Evolutionary conservation across 148 eudicot genomes (phyloP).

Genomic region (Rhododendron ovatum): DNA sequence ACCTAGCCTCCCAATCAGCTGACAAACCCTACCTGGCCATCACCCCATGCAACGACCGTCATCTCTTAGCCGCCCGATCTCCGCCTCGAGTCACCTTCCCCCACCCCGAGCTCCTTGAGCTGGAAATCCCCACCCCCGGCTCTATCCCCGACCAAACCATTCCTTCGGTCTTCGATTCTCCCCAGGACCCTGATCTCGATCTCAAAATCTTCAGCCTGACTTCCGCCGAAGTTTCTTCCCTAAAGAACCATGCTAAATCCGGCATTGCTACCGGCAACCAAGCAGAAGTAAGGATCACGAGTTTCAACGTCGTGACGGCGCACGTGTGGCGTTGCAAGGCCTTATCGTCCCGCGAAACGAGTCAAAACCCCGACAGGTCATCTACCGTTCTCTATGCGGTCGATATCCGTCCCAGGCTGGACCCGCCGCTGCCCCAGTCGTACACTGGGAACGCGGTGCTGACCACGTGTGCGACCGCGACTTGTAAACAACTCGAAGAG

Average conservation of each 20-base stretch:
- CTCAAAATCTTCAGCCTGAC: constrained; percentile 53
- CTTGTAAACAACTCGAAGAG: constrained; percentile 46
- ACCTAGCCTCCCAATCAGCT: constrained; percentile 57
- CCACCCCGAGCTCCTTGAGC: constrained; percentile 65
- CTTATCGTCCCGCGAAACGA: constrained; percentile 28
- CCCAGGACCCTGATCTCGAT: constrained; percentile 42
- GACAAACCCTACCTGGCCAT: constrained; percentile 45
- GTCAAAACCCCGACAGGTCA: constrained; percentile 16
- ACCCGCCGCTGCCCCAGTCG: constrained; percentile 49
- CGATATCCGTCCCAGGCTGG: constrained; percentile 58
- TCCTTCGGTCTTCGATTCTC: constrained; percentile 44
- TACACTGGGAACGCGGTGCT: constrained; percentile 83
- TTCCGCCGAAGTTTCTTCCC: constrained; percentile 35
- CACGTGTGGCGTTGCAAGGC: constrained; percentile 88
- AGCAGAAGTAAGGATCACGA: constrained; percentile 32
- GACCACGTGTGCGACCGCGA: constrained; percentile 60
- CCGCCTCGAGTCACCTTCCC: constrained; percentile 79
- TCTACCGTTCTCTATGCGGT: constrained; percentile 66
- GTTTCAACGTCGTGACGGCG: constrained; percentile 71
- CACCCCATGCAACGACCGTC: constrained; percentile 61
- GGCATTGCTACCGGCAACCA: not conserved
- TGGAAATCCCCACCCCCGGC: constrained; percentile 29
- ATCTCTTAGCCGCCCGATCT: constrained; percentile 62
- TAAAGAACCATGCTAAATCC: constrained; percentile 47
- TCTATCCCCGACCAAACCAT: not conserved